Evolutionary conservation across 1,284 basidiomycete species (phyloP), one percentile per base, ranked within the genome.

Genomic region (Ceratobasidium sp.): DNA sequence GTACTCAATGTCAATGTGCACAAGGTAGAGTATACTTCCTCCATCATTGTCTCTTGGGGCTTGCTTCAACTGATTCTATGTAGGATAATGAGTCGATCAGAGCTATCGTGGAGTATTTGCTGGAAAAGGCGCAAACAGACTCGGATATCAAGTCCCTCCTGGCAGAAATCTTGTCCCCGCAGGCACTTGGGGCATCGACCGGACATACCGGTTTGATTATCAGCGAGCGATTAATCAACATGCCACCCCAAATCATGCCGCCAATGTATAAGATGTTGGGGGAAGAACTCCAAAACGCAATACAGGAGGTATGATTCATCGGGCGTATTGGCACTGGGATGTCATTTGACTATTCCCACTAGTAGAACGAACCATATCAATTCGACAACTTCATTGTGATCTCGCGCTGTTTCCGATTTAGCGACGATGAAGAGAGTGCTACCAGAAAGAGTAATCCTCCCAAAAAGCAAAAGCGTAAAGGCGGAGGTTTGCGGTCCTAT

Each of bases 261-360:
- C 94, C 93, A 1, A 90, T 96, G 87, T 96, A 95, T 78, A 83
- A 84, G 64, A 93, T 96, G 90, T 82, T 97, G 25, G 80, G 82
- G 0, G 87, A 90, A 53, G 94, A 98, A 77, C 81, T 96, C n/a
- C 80, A 86, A 57, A 86, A 82, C 79, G 90, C 90, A 1, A 78
- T 84, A 40, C 82, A 85, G 49, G 86, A 90, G 62, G 90, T 90
- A 70, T 60, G 85, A 81, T 1, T 22, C 29, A 50, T 35, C 68
- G 17, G 15, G 3, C 64, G 3, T 10, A 47, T 53, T 22, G 62
- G 32, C 52, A 29, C 47, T 22, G n/a, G n/a, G n/a, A n/a, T n/a
- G n/a, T n/a, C n/a, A 20, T 27, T 54, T 17, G 7, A 25, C n/a
- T 25, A 31, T n/a, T 60, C 31, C 35, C 25, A 47, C 31, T 43